phyloP scores from a whole-genome alignment of 352 stramenopile genomes.

The Phytophthora sp. region DNA sequence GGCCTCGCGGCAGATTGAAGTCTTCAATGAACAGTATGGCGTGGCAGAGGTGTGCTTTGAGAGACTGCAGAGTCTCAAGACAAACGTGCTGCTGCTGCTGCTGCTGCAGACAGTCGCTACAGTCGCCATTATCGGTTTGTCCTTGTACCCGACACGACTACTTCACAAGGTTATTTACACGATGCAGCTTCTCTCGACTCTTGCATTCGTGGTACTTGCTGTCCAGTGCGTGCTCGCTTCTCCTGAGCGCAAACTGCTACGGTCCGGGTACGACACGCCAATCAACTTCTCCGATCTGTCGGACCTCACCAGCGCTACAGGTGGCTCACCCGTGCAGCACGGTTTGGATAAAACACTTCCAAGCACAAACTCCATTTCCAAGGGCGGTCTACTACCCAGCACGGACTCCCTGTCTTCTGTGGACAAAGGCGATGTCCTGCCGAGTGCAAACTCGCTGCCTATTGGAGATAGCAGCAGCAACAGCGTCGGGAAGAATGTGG shows the following conservation, averaged over 20 bases:
- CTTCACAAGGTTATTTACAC: background rate
- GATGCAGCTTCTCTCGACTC: slow-evolving; percentile 8
- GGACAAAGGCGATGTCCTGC: background rate
- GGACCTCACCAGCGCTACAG: background rate
- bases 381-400: background rate
- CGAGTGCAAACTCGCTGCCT: background rate
- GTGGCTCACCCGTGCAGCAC: background rate
- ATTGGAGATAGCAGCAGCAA: background rate
- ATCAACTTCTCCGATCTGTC: slow-evolving; percentile 6
- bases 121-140: background rate
- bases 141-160: background rate
- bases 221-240: slow-evolving; percentile 1
- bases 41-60: too few relatives aligned
- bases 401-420: background rate
- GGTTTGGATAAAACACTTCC: background rate
- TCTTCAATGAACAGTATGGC: too few relatives aligned
- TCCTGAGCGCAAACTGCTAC: slow-evolving; percentile 11
- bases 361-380: background rate
- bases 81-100: background rate
- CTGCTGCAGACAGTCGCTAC: background rate
- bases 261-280: slow-evolving; percentile 1
- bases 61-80: background rate
- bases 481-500: background rate
- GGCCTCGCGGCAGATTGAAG: too few relatives aligned
- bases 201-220: slow-evolving; percentile 1